A percentile compares a stretch with the other conserved stretches of the same genome.
phyloP scores from a whole-genome alignment of 768 basidiomycete genomes.

The Tricholoma furcatifolium region DNA sequence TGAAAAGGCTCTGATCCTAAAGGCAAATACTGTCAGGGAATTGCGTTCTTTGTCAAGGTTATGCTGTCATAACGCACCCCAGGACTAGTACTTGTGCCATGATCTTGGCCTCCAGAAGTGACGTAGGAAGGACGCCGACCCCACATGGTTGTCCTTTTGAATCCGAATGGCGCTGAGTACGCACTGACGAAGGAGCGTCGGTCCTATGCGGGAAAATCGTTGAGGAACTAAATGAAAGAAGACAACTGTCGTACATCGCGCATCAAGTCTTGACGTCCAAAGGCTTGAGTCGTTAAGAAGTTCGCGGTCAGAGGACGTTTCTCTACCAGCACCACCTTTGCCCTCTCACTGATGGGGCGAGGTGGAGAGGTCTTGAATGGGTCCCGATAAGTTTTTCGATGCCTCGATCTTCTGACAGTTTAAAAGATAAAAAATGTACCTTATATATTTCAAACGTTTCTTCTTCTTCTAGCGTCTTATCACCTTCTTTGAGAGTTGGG shows the following conservation, averaged over 20 bases:
- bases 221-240: not conserved
- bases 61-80: not conserved
- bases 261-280: not conserved
- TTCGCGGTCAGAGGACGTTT: not conserved
- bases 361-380: not conserved
- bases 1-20: slow-evolving; percentile 3
- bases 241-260: not conserved
- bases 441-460: not conserved
- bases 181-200: not conserved
- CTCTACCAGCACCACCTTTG: not conserved
- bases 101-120: not conserved
- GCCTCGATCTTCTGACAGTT: not conserved
- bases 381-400: not conserved
- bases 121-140: not conserved
- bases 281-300: not conserved
- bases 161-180: not conserved
- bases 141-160: not conserved
- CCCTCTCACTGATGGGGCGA: not conserved
- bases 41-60: too few species aligned
- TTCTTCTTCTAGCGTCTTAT: not conserved
- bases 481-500: not conserved
- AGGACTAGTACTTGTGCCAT: not conserved
- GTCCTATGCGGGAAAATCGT: not conserved
- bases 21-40: not conserved
- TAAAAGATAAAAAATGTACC: not conserved